Evolutionary conservation across 192 early-diverging fungal species (phyloP), one percentile per base, ranked within the genome.

Genomic region (Rhizophagus prolifer): DNA sequence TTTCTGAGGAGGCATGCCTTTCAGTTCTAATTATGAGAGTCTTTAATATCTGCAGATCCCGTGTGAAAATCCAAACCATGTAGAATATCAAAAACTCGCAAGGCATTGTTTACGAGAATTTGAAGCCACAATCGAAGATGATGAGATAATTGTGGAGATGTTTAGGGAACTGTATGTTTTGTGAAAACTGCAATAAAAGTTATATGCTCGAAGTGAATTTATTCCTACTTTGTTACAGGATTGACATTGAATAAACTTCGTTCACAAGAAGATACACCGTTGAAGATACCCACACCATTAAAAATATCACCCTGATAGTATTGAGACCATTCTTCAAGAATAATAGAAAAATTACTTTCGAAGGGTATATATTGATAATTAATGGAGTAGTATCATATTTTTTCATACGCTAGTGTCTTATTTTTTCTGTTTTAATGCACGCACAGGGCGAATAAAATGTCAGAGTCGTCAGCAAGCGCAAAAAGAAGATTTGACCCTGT

Each of bases 361-460:
- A 72, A 58, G 46, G 70, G 70, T 72, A 72, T 72, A 10, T 72
- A 21, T 30, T 34, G 14, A 72, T 72, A 30, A 72, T 19, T 50
- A 50, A 50, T 50, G 47, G 47, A 50, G 47, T 50, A 50, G 47
- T 50, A 50, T 50, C 19, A 50, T 50, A 16, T 19, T 50, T 65
- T 31, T 65, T 31, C 6, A 16, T 65, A 34, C 21, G 8, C 16
- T 38, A 30, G 23, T 31, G 4, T 30, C 36, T 34, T 38, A 61
- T 38, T 25, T 74, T n/a, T 30, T 38, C 60, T 74, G n/a, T n/a
- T 61, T 61, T 74, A 23, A 12, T n/a, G n/a, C n/a, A n/a, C 61
- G 60, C 9, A 74, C 31, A 61, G 72, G 9, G 72, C 72, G 41
- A 74, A 74, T 23, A 74, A 74, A 23, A 62, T 74, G 58, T 74